phyloP scores from a whole-genome alignment of 2,329 filamentous ascomycete species.

The Davidsoniella virescens region DNA sequence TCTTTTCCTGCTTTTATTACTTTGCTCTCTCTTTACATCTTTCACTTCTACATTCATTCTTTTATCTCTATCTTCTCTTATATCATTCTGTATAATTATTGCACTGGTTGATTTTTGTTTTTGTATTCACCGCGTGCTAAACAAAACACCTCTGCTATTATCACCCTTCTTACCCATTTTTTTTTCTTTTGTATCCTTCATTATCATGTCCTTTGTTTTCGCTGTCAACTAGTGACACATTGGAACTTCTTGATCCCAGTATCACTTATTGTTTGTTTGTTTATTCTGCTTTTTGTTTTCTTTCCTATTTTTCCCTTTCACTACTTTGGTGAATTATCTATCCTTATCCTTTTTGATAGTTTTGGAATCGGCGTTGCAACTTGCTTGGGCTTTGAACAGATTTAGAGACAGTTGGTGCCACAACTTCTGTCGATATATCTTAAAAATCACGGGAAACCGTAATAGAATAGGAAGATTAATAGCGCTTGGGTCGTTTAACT shows the following conservation, averaged over 20 bases:
- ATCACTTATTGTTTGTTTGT: background rate
- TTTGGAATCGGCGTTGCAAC: background rate
- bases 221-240: background rate
- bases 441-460: no score
- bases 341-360: background rate
- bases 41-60: background rate
- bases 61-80: conserved; percentile 1
- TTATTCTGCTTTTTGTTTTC: background rate
- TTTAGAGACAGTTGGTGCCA: no score
- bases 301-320: background rate
- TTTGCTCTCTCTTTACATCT: background rate
- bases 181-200: background rate
- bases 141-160: background rate
- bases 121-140: background rate
- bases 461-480: no score
- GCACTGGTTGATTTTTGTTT: no score
- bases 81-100: background rate
- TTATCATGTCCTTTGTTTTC: background rate
- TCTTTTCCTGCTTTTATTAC: conserved; percentile 3
- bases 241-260: background rate
- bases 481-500: no score
- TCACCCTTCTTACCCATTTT: background rate
- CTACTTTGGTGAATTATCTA: background rate
- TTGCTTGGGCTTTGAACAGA: background rate
- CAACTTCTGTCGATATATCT: no score